These are phyloP conservation scores for Peziza echinospora DNA, from an alignment of 495 filamentous ascomycete genomes.

Conservation along the genomic window DNA sequence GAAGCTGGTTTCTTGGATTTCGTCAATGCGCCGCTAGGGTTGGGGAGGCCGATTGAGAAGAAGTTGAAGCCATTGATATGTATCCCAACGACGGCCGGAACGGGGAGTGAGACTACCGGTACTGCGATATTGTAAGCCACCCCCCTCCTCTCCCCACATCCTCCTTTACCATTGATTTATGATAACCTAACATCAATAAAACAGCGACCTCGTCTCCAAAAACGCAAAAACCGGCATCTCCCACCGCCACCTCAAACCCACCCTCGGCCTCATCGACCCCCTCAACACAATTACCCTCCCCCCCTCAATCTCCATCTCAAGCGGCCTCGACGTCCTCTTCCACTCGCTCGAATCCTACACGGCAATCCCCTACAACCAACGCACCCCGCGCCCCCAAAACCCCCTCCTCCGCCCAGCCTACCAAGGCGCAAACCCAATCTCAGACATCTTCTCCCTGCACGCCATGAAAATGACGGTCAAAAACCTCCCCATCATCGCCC, in stretches of 20 bases:
- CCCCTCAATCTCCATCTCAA: slow-evolving; percentile 64
- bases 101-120: slow-evolving; percentile 86
- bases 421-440: slow-evolving; percentile 92
- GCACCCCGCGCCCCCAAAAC: slow-evolving; percentile 64
- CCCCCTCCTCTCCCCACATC: background rate
- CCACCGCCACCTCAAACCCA: slow-evolving; percentile 84
- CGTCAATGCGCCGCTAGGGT: slow-evolving; percentile 85
- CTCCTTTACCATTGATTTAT: slow-evolving; percentile 3
- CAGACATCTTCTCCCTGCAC: slow-evolving; percentile 78
- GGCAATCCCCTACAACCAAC: slow-evolving; percentile 77
- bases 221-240: slow-evolving; percentile 89
- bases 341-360: slow-evolving; percentile 90
- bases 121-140: slow-evolving; percentile 66
- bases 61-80: slow-evolving; percentile 70
- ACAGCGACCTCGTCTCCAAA: slow-evolving; percentile 66
- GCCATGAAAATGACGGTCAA: slow-evolving; percentile 63
- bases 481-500: slow-evolving; percentile 69
- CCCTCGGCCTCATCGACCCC: slow-evolving; percentile 87
- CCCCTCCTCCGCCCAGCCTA: slow-evolving; percentile 84
- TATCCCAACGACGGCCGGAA: slow-evolving; percentile 87
- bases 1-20: slow-evolving; percentile 88
- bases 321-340: slow-evolving; percentile 84
- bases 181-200: slow-evolving; percentile 1
- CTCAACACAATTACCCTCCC: slow-evolving; percentile 92
- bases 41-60: slow-evolving; percentile 59